Percentiles rank a stretch among this genome's conserved stretches.
Evolutionary conservation across 129 eudicot genomes (phyloP).

Genomic region (Rutidosis leptorrhynchoides): DNA sequence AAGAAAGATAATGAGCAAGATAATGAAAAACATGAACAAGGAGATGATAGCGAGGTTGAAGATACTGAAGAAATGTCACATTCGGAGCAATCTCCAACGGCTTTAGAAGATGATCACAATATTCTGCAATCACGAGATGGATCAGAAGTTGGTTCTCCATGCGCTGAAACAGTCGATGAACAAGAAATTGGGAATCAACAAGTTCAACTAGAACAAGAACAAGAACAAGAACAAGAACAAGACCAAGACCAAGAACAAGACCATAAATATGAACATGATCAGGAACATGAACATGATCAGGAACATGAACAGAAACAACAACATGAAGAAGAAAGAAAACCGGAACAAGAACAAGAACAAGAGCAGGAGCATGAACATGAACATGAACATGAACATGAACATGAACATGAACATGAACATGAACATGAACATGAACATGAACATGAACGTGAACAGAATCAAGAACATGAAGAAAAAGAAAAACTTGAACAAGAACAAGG

Average conservation of each 20-base stretch:
- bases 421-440: neutral
- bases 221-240: neutral
- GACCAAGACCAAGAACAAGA: neutral
- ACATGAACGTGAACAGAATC: too few species aligned
- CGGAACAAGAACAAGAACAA: neutral
- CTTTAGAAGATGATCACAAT: conserved; percentile 13
- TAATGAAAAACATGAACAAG: conserved; percentile 23
- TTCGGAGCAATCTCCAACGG: conserved; percentile 24
- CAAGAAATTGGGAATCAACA: conserved; percentile 22
- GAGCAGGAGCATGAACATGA: neutral
- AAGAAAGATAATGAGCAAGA: conserved; percentile 25
- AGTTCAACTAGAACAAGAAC: conserved; percentile 5
- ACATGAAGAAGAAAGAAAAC: neutral
- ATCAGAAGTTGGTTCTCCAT: conserved; percentile 16
- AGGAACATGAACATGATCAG: neutral
- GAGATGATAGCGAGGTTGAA: conserved; percentile 32
- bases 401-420: neutral
- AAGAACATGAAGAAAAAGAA: too few species aligned
- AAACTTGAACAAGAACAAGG: neutral
- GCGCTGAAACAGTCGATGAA: neutral
- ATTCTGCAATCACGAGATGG: conserved; percentile 9
- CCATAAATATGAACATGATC: neutral
- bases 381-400: neutral
- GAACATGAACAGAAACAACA: neutral
- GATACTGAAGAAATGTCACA: conserved; percentile 18